Conservation (phyloP, 2,329 filamentous ascomycete genomes). For the Epichloe gansuensis region DNA sequence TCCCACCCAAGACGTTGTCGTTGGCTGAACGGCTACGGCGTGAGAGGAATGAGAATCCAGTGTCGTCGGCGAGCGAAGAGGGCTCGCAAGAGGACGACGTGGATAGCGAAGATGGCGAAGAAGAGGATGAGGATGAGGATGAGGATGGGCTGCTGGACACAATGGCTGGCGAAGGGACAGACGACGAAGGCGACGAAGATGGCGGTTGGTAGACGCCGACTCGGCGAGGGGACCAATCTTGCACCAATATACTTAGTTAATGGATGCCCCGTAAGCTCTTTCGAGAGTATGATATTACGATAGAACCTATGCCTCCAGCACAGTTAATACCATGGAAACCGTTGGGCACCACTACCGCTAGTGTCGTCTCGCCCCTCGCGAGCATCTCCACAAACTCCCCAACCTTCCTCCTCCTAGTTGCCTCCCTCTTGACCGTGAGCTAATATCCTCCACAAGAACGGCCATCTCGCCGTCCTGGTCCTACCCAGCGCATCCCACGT, state of each 20-base stretch:
- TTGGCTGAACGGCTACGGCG: conserved; percentile 13
- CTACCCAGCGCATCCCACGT: too few species aligned
- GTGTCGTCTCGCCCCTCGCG: conserved; percentile 17
- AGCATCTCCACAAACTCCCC: conserved; percentile 28
- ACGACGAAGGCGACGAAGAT: conserved; percentile 15
- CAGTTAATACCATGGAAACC: too few species aligned
- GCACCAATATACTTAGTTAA: too few species aligned
- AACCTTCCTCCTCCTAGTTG: conserved; percentile 26
- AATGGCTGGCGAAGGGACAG: conserved; percentile 22
- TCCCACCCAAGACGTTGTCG: conserved; percentile 8
- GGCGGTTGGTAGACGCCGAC: conserved; percentile 9
- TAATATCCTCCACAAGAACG: conserved; percentile 29
- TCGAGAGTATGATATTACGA: too few species aligned
- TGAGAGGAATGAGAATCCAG: conserved; percentile 9
- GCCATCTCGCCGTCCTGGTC: conserved; percentile 27
- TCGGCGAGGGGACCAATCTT: too few species aligned
- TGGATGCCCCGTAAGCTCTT: too few species aligned
- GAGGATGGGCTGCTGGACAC: conserved; percentile 16
- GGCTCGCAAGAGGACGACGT: conserved; percentile 9
- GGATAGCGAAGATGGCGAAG: conserved; percentile 11
- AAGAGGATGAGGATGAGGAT: conserved; percentile 8
- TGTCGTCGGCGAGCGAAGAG: conserved; percentile 10
- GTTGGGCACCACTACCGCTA: too few species aligned
- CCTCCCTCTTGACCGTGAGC: conserved; percentile 26
- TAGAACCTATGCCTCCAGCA: too few species aligned